A percentile compares a stretch with the other conserved stretches of the same genome.
phyloP scores from a whole-genome alignment of 768 basidiomycete genomes.

The Chalciporus pseudorubinellus region DNA sequence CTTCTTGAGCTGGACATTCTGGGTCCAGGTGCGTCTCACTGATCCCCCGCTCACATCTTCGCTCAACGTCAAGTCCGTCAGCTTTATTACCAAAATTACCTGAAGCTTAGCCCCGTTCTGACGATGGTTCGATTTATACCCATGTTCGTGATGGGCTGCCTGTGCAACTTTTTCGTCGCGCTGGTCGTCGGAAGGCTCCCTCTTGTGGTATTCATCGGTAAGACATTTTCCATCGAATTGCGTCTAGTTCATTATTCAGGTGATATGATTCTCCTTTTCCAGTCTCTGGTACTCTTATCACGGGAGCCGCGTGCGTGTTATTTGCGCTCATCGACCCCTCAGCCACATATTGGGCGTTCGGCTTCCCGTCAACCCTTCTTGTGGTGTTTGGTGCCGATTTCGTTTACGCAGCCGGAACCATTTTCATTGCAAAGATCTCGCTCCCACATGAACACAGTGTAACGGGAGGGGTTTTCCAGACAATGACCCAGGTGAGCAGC shows the following conservation, averaged over 20 bases:
- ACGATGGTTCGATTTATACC: constrained; percentile 69
- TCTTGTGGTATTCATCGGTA: constrained; percentile 58
- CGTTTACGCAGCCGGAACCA: constrained; percentile 66
- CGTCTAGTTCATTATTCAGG: background rate
- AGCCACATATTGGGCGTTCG: constrained; percentile 69
- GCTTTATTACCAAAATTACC: constrained; percentile 73
- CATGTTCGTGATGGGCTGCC: constrained; percentile 62
- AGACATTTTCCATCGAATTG: background rate
- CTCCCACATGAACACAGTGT: constrained; percentile 71
- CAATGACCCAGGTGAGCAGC: constrained; percentile 64
- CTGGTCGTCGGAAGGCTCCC: constrained; percentile 54
- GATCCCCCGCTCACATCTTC: constrained; percentile 23
- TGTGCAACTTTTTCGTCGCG: constrained; percentile 66
- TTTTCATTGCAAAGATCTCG: constrained; percentile 70
- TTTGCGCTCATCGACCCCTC: constrained; percentile 64
- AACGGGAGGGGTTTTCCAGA: constrained; percentile 74
- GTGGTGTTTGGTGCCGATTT: constrained; percentile 78
- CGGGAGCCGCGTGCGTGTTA: constrained; percentile 55
- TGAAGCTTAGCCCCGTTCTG: constrained; percentile 49
- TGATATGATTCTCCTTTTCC: constrained; percentile 1
- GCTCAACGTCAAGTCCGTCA: constrained; percentile 24
- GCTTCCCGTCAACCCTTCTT: constrained; percentile 64
- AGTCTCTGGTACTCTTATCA: constrained; percentile 57
- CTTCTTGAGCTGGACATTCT: constrained; percentile 55
- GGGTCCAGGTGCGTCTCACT: constrained; percentile 38